phyloP scores from a whole-genome alignment of 352 stramenopile genomes.

The Phytophthora tentaculata region DNA sequence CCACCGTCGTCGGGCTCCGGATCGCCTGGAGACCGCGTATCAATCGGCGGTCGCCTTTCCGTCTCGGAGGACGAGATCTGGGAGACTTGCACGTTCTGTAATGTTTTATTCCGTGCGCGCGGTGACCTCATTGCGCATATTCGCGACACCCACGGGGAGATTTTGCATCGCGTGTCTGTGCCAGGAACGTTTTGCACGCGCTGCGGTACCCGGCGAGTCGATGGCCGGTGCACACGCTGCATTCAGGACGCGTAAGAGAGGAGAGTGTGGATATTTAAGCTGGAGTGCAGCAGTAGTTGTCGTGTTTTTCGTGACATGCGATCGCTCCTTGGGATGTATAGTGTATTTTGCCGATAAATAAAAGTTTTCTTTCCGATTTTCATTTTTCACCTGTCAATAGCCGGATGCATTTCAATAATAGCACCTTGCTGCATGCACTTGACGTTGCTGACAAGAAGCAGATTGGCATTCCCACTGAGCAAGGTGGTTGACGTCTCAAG shows the following conservation, averaged over 20 bases:
- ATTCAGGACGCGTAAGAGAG: constrained; percentile 7
- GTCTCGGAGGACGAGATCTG: constrained; percentile 39
- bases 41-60: constrained; percentile 12
- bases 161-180: constrained; percentile 54
- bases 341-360: constrained; percentile 27
- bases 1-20: constrained; percentile 13
- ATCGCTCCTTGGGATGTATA: constrained; percentile 26
- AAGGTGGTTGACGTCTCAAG: neutral
- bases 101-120: constrained; percentile 46
- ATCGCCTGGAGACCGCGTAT: constrained; percentile 4
- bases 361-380: neutral
- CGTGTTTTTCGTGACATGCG: neutral
- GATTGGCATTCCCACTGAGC: constrained; percentile 18
- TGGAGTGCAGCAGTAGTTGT: neutral
- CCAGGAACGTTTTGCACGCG: constrained; percentile 58
- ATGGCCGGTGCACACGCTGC: constrained; percentile 53
- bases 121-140: constrained; percentile 56
- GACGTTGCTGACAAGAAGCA: constrained; percentile 14
- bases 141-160: constrained; percentile 59
- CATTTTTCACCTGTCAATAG: neutral
- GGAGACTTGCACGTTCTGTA: constrained; percentile 66
- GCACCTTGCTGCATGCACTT: neutral
- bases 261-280: constrained; percentile 37
- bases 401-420: constrained; percentile 32
- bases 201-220: constrained; percentile 49